Conservation (phyloP, 495 filamentous ascomycete genomes). For the Neurospora sp. region DNA sequence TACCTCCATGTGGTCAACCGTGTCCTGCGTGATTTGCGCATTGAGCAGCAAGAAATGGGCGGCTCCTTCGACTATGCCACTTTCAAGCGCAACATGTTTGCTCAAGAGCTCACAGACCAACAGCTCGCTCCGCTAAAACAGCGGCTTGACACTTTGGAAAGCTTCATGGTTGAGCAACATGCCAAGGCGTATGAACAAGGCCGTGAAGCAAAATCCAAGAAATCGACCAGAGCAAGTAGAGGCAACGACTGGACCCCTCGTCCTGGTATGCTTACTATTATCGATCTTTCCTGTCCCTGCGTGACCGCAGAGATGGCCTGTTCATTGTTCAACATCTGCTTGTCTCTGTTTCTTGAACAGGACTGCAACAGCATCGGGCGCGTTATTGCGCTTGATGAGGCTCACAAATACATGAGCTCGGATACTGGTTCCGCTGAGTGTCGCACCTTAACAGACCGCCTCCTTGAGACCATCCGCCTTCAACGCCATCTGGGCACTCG, state of each 20-base stretch:
- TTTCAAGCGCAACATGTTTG: constrained; percentile 33
- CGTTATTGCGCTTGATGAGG: constrained; percentile 31
- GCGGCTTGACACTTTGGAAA: constrained; percentile 47
- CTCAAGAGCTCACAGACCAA: constrained; percentile 27
- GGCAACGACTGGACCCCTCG: constrained; percentile 28
- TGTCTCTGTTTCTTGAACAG: constrained; percentile 51
- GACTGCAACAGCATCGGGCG: constrained; percentile 26
- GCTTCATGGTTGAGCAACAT: constrained; percentile 40
- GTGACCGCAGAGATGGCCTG: constrained; percentile 57
- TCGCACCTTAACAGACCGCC: constrained; percentile 50
- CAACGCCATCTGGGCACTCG: constrained; percentile 61
- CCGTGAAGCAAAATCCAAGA: neutral
- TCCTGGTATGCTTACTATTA: constrained; percentile 54
- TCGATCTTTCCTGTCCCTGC: constrained; percentile 68
- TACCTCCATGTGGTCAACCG: constrained; percentile 52
- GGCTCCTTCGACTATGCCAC: constrained; percentile 41
- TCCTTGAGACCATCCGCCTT: constrained; percentile 55
- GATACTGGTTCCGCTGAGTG: constrained; percentile 22
- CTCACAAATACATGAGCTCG: constrained; percentile 32
- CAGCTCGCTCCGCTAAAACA: constrained; percentile 45
- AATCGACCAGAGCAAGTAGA: neutral
- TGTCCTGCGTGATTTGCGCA: constrained; percentile 51
- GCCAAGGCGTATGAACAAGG: constrained; percentile 5
- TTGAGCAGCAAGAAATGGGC: constrained; percentile 29
- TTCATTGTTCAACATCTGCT: constrained; percentile 56